Percentiles rank a stretch among this genome's conserved stretches.
These are phyloP conservation scores for Citrullus mucosospermus DNA, from an alignment of 306 rosid species.

Conservation along the genomic window DNA sequence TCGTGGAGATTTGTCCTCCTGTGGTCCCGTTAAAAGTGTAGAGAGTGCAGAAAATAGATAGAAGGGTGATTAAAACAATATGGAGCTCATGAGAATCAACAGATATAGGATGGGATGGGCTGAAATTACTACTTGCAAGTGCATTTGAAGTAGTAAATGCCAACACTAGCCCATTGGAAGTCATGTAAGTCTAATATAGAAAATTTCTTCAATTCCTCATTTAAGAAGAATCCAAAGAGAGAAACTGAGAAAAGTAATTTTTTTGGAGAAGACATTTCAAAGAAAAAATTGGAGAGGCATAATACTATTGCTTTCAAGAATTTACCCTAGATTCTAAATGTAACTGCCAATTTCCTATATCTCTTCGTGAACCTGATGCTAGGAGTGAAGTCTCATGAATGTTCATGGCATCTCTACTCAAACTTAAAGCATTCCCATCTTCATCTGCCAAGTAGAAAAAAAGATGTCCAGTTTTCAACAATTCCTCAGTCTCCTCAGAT, in stretches of 20 bases:
- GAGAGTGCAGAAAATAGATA: background rate
- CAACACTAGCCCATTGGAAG: background rate
- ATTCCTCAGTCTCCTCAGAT: slow-evolving; percentile 35
- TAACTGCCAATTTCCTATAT: slow-evolving; percentile 88
- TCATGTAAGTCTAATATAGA: background rate
- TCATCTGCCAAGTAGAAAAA: slow-evolving; percentile 96
- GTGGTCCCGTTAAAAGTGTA: background rate
- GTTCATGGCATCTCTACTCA: slow-evolving; percentile 37
- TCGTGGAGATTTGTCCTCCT: background rate
- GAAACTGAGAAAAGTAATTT: background rate
- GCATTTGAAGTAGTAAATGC: background rate
- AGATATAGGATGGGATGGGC: background rate
- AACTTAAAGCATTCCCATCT: slow-evolving; percentile 44
- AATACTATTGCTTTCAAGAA: background rate
- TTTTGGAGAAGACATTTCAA: background rate
- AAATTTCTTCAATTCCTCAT: background rate
- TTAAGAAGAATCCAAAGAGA: background rate
- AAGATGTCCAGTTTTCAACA: slow-evolving; percentile 42
- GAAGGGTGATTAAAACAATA: background rate
- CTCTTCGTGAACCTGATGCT: slow-evolving; percentile 64
- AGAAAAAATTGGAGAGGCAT: background rate
- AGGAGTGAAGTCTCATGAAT: slow-evolving; percentile 42
- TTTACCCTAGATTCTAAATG: slow-evolving; percentile 82
- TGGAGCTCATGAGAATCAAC: background rate
- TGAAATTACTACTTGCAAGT: background rate